phyloP scores from a whole-genome alignment of 2,329 filamentous ascomycete species.

The Aspergillus luchuensis region DNA sequence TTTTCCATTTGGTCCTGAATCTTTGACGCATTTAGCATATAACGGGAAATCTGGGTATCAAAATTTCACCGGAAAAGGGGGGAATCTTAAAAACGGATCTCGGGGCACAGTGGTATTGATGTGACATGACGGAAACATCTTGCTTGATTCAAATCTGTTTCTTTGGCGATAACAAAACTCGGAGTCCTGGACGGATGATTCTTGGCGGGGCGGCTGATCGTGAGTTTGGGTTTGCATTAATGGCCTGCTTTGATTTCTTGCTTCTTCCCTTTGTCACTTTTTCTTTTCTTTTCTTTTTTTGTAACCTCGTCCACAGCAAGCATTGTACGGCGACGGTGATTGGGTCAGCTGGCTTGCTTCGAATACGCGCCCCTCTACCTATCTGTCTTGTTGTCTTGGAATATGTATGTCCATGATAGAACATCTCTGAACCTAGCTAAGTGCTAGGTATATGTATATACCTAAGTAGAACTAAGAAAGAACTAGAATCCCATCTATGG shows the following conservation, averaged over 20 bases:
- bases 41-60: neutral
- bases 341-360: neutral
- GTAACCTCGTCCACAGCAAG: neutral
- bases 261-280: neutral
- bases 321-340: neutral
- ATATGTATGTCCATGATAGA: conserved; percentile 4
- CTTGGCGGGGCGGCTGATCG: neutral
- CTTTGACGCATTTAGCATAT: conserved; percentile 3
- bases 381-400: neutral
- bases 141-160: conserved; percentile 11
- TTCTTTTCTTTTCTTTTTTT: neutral
- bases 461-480: neutral
- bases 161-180: conserved; percentile 13
- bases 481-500: neutral
- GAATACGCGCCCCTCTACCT: neutral
- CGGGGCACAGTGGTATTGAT: conserved; percentile 22
- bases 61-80: neutral
- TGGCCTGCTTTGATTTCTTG: neutral
- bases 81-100: conserved; percentile 11
- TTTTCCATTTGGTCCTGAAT: neutral
- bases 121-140: conserved; percentile 21
- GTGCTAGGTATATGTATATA: conserved; percentile 3
- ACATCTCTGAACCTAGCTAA: neutral
- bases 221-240: conserved; percentile 1
- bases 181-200: conserved; percentile 20